Percentiles rank a stretch among this genome's conserved stretches.
Conservation (phyloP, 768 basidiomycete species). For the Xanthoconium purpureum region DNA sequence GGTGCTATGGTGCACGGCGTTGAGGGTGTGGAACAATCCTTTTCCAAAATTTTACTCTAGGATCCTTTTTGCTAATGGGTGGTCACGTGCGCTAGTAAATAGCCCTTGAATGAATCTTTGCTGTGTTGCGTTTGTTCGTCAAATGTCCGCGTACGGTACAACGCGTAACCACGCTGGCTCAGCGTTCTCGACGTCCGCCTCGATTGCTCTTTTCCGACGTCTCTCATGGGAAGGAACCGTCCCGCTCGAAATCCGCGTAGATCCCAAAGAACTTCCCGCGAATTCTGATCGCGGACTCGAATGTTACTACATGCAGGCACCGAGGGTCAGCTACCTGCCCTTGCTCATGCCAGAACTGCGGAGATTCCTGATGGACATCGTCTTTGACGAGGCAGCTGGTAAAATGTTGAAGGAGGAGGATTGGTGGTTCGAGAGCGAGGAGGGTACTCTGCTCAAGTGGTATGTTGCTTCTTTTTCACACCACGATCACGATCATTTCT, state of each 20-base stretch:
- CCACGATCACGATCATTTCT: not conserved
- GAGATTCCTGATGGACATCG: conserved; percentile 85
- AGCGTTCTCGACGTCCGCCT: conserved; percentile 51
- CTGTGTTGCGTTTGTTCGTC: conserved; percentile 1
- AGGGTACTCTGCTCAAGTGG: conserved; percentile 84
- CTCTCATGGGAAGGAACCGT: conserved; percentile 91
- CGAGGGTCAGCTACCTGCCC: conserved; percentile 91
- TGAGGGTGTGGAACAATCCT: conserved; percentile 18
- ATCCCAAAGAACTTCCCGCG: conserved; percentile 84
- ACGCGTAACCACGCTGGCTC: conserved; percentile 47
- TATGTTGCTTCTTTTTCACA: conserved; percentile 35
- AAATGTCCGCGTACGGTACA: conserved; percentile 54
- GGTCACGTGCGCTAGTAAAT: conserved; percentile 11
- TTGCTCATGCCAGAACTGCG: conserved; percentile 86
- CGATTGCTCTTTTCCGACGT: conserved; percentile 79
- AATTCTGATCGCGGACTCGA: conserved; percentile 88
- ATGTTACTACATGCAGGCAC: conserved; percentile 87
- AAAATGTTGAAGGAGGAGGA: conserved; percentile 80
- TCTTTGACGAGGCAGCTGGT: conserved; percentile 82
- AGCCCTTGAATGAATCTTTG: not conserved
- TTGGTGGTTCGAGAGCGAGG: conserved; percentile 97
- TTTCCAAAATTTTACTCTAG: conserved; percentile 12
- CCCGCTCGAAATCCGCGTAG: conserved; percentile 84
- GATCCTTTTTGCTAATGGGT: not conserved
- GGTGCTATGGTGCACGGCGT: conserved; percentile 30